phyloP scores from a whole-genome alignment of 1,284 basidiomycete genomes.

The Sanghuangporus baumii region DNA sequence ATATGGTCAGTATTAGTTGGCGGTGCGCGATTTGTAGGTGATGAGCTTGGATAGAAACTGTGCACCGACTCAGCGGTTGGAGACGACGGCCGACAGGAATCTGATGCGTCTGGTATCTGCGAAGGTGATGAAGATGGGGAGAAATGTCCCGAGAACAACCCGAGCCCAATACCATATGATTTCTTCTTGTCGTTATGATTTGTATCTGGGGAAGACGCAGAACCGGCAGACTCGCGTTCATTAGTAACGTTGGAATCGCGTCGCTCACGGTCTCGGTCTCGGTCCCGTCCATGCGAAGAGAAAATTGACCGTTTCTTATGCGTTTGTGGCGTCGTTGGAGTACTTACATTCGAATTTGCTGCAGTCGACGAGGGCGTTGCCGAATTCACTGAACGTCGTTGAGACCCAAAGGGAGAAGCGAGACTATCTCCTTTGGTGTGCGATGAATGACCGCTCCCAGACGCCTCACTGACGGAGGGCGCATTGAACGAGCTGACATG shows the following conservation, averaged over 20 bases:
- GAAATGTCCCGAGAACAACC: constrained; percentile 12
- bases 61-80: constrained; percentile 3
- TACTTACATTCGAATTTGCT: constrained; percentile 3
- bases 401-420: constrained; percentile 4
- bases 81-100: neutral
- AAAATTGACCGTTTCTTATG: constrained; percentile 17
- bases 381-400: constrained; percentile 9
- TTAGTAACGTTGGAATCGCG: constrained; percentile 11
- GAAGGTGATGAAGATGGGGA: constrained; percentile 4
- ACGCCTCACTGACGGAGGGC: neutral
- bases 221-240: constrained; percentile 9
- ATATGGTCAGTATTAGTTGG: neutral
- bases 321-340: constrained; percentile 17
- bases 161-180: constrained; percentile 12
- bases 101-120: neutral
- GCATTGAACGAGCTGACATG: constrained; percentile 19
- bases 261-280: constrained; percentile 15
- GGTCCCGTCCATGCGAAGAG: constrained; percentile 13
- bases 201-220: neutral
- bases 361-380: neutral
- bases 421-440: constrained; percentile 9
- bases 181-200: constrained; percentile 8
- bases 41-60: neutral
- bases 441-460: neutral
- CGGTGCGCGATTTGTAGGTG: neutral